Percentiles rank a stretch among this genome's conserved stretches.
phyloP scores from a whole-genome alignment of 805 yeast genomes.

The Metschnikowia continentalis region DNA sequence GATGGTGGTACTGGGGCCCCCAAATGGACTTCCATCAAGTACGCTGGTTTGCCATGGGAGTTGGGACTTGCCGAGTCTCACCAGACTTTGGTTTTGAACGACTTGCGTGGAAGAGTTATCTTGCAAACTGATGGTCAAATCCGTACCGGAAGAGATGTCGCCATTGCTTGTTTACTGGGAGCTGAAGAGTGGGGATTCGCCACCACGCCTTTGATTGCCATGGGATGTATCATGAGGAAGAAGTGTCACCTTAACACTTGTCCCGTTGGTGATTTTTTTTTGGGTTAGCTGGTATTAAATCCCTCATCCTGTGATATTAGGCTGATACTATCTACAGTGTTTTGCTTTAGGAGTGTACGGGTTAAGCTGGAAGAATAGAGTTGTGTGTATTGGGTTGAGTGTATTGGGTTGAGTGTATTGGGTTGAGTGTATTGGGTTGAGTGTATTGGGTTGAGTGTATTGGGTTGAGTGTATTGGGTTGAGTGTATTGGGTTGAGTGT shows the following conservation, averaged over 20 bases:
- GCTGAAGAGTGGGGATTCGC: slow-evolving; percentile 99
- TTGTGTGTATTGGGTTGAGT: too few species aligned
- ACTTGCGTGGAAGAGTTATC: slow-evolving; percentile 89
- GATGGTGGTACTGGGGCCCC: slow-evolving; percentile 99
- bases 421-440: too few species aligned
- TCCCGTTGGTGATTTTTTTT: slow-evolving; percentile 98
- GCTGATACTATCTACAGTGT: too few species aligned
- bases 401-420: too few species aligned
- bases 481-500: too few species aligned
- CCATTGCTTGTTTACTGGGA: slow-evolving; percentile 92
- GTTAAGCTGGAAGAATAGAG: too few species aligned
- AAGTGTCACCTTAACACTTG: slow-evolving; percentile 89
- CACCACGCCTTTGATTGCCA: slow-evolving; percentile 91
- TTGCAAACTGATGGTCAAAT: slow-evolving; percentile 99
- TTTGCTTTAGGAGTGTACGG: too few species aligned
- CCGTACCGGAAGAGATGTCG: slow-evolving; percentile 95
- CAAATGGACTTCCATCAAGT: slow-evolving; percentile 92
- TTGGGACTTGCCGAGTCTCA: slow-evolving; percentile 97
- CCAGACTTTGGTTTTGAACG: slow-evolving; percentile 93
- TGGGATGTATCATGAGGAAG: slow-evolving; percentile 97
- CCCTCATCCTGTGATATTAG: too few species aligned
- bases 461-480: too few species aligned
- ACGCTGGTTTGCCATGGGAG: slow-evolving; percentile 99
- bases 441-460: too few species aligned
- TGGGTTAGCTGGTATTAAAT: too few species aligned